A percentile compares a stretch with the other conserved stretches of the same genome.
Evolutionary conservation across 257 asterid genomes (phyloP).

Genomic region (Solanum arcanum): DNA sequence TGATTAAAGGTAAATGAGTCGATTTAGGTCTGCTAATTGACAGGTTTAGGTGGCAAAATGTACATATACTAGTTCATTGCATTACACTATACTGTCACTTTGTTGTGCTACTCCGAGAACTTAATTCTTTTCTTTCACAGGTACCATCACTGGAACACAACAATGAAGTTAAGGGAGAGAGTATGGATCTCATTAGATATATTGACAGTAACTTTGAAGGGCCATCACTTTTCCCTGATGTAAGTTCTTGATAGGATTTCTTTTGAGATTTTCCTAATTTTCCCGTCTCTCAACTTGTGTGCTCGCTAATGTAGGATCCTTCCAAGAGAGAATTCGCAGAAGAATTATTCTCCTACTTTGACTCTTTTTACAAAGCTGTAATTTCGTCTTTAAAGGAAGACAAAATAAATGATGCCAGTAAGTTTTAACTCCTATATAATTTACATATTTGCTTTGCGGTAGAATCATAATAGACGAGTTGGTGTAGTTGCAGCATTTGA

Average conservation of each 20-base stretch:
- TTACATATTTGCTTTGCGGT: background rate
- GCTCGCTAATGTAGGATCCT: constrained; percentile 37
- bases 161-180: constrained; percentile 75
- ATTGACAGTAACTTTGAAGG: constrained; percentile 69
- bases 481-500: constrained; percentile 48
- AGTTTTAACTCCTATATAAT: background rate
- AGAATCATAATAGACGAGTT: constrained; percentile 2
- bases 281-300: background rate
- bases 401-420: constrained; percentile 38
- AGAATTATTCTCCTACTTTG: constrained; percentile 40
- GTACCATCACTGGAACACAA: constrained; percentile 81
- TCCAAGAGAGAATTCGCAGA: constrained; percentile 45
- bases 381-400: constrained; percentile 44
- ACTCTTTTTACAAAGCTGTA: constrained; percentile 39
- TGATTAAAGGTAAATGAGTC: background rate
- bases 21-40: background rate
- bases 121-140: constrained; percentile 11
- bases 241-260: constrained; percentile 20
- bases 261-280: background rate
- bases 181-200: constrained; percentile 75
- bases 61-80: background rate
- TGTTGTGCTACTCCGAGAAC: background rate
- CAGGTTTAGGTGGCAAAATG: background rate
- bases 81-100: background rate
- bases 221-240: constrained; percentile 68